Evolutionary conservation across 2,329 filamentous ascomycete genomes (phyloP), one percentile per base, ranked within the genome.

Genomic region (Lachnellula willkommii): DNA sequence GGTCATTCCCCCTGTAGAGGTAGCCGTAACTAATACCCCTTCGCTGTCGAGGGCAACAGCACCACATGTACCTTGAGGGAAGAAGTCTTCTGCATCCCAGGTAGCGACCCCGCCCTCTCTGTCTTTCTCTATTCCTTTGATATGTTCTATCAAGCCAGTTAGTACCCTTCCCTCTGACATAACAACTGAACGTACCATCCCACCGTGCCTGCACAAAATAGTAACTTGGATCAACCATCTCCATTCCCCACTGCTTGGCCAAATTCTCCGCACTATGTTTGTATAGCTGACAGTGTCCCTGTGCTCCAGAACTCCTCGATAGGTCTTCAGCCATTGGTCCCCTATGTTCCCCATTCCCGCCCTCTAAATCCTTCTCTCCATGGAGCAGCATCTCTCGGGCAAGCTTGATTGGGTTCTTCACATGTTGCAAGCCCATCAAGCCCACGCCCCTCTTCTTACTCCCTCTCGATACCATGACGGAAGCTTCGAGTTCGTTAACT

Each of bases 21-120:
- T 85, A 1, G 82, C 83, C n/a, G 70, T 76, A 63, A 88, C 91
- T 3, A 95, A 71, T 3, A 87, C 82, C 0, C 90, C 90, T 42
- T 84, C 80, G n/a, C 75, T 75, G 69, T 95, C 91, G 7, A 95
- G 74, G 24, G 88, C 90, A 0, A 95, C 89, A 7, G 88, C 89
- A 1, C 91, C 91, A 32, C 88, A 87, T 0, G 91, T 96, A 0
- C 91, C 91, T 71, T 95, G 90, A 1, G 89, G 87, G 15, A 95
- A 75, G 66, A 87, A 90, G 63, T 84, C 81, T 1, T 80, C 74
- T 3, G 72, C 75, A 62, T 84, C 80, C 82, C 83, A 89, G 2
- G 75, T 77, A 17, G 76, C 74, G 3, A 71, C 58, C n/a, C 71
- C 74, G 20, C 71, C 75, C 2, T 64, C 58, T 54, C 70, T 74